A percentile compares a stretch with the other conserved stretches of the same genome.
phyloP scores from a whole-genome alignment of 139 green algal genomes.

The Picochlorum sp. region DNA sequence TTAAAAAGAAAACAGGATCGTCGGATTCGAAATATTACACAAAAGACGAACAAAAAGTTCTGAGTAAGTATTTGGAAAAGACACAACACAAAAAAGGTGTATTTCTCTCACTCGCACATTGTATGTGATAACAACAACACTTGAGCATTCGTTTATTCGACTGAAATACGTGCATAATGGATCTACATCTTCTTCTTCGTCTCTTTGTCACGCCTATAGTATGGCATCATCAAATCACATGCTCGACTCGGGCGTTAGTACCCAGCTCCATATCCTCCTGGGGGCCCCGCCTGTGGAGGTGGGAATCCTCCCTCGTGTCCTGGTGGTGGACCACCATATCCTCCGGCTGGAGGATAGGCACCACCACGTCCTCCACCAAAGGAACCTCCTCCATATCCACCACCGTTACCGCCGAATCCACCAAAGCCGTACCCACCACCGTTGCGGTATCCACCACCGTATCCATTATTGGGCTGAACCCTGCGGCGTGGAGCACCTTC shows the following conservation, averaged over 20 bases:
- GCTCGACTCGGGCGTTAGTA: neutral
- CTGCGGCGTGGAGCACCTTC: constrained; percentile 32
- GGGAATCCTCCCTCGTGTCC: neutral
- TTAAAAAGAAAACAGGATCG: too few relatives aligned
- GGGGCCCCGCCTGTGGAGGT: too few relatives aligned
- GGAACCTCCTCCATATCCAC: constrained; percentile 18
- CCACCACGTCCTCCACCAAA: constrained; percentile 16
- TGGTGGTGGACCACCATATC: constrained; percentile 12
- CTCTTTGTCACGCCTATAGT: too few relatives aligned
- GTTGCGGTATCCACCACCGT: constrained; percentile 5
- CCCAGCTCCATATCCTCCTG: neutral
- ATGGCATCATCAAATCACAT: too few relatives aligned
- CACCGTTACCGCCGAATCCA: constrained; percentile 18
- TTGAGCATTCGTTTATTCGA: too few relatives aligned
- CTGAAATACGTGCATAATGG: too few relatives aligned
- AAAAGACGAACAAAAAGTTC: constrained; percentile 8
- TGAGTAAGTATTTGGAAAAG: neutral
- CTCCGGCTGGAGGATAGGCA: constrained; percentile 2
- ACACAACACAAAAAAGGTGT: constrained; percentile 6
- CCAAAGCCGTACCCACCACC: constrained; percentile 13
- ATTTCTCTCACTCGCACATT: constrained; percentile 7
- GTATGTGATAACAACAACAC: neutral
- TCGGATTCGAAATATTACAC: too few relatives aligned
- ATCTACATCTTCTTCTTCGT: too few relatives aligned
- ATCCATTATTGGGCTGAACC: constrained; percentile 16